These are phyloP conservation scores for Psophocarpus tetragonolobus DNA, from an alignment of 306 rosid genomes.

Conservation along the genomic window DNA sequence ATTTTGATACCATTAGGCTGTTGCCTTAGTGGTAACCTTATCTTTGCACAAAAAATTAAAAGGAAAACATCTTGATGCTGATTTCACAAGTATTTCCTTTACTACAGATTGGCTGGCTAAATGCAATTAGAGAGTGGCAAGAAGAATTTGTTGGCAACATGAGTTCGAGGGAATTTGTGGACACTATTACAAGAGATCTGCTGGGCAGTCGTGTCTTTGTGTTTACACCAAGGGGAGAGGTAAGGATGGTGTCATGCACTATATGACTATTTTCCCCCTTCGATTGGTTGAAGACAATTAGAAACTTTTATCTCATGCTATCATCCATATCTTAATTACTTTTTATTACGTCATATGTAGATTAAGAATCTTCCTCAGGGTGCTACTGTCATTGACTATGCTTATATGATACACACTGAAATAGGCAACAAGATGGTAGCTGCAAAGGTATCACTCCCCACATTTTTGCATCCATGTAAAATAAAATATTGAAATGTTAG, in stretches of 20 bases:
- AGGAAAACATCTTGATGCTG: constrained; percentile 25
- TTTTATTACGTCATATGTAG: constrained; percentile 46
- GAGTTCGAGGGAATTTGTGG: constrained; percentile 99
- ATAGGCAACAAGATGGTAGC: constrained; percentile 99
- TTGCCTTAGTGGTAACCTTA: not conserved
- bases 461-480: constrained; percentile 23
- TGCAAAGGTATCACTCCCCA: constrained; percentile 69
- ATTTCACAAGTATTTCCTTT: constrained; percentile 47
- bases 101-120: constrained; percentile 97
- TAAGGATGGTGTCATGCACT: constrained; percentile 33
- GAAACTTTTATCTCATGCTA: constrained; percentile 7
- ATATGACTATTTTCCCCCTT: constrained; percentile 7
- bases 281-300: constrained; percentile 10
- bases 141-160: constrained; percentile 99
- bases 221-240: constrained; percentile 99
- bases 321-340: constrained; percentile 27
- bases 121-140: constrained; percentile 99
- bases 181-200: constrained; percentile 91
- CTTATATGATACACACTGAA: constrained; percentile 99
- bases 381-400: constrained; percentile 93
- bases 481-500: constrained; percentile 16
- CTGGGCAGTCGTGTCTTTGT: constrained; percentile 97
- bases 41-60: not conserved
- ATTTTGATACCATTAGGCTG: constrained; percentile 21
- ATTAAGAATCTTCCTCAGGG: constrained; percentile 96